Base-by-base conservation (phyloP, 371 early-diverging fungal species). In the Mortierella sp. region DNA sequence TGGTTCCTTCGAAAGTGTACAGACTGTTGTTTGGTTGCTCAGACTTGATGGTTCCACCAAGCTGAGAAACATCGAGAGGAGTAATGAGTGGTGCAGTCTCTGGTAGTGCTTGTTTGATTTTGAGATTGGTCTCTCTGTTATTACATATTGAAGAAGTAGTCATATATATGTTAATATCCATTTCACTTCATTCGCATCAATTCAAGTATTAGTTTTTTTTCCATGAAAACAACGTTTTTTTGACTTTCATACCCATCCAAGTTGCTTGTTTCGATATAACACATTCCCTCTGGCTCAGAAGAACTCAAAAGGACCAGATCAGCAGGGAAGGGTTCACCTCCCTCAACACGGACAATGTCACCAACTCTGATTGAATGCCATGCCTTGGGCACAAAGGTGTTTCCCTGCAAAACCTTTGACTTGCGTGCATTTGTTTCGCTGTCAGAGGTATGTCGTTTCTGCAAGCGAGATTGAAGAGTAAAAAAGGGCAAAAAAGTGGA, bases 191-290 rank as follows among this genome's bases (percentile, higher is more conserved):
- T n/a, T 3, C 14, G 61, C 28, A 51, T 26, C 24, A 64, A 45
- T 9, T 16, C 11, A 35, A 35, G 22, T 58, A 30, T 16, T 32
- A 0, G 14, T 59, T 60, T 60, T 37, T 60, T 9, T 18, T 18
- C 11, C 18, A 55, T 10, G 6, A 1, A 55, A 10, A 28, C 43
- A n/a, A 68, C 14, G 35, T 22, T 10, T 22, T 60, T 14, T 2
- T 26, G 20, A 39, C 28, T 18, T 20, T 37, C 79, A 79, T 87
- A 92, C 90, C 99, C 99, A 83, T 99, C 97, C 72, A 99, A 84
- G 85, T 97, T 97, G 72, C 95, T 95, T 32, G 99, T 98, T 79
- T 99, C 98, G 52, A 98, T 93, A 80, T 96, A 98, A 75, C 97
- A 97, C 76, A 96, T 87, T 40, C 93, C 96, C 84, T 93, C 95